phyloP scores from a whole-genome alignment of 192 early-diverging fungal genomes.

The Phlyctochytrium arcticum region DNA sequence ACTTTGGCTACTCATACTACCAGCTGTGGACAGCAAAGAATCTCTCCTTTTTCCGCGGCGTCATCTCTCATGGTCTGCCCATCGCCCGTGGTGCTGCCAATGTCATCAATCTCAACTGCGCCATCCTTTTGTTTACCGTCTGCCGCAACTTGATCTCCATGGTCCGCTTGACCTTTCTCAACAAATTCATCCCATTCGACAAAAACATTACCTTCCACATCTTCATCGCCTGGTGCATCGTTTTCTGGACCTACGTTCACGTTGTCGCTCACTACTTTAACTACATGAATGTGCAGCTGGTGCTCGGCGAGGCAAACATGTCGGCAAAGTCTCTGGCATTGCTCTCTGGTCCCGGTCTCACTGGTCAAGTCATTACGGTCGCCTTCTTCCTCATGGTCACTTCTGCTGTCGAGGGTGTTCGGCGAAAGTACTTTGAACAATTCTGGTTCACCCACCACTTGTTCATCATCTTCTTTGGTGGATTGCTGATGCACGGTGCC shows the following conservation, averaged over 20 bases:
- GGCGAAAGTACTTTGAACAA: constrained; percentile 66
- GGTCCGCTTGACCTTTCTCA: constrained; percentile 69
- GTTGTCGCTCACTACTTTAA: constrained; percentile 73
- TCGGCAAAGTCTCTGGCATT: constrained; percentile 49
- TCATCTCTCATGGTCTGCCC: constrained; percentile 46
- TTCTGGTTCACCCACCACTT: constrained; percentile 89
- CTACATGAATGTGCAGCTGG: constrained; percentile 55
- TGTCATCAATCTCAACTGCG: constrained; percentile 73
- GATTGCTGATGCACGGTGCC: constrained; percentile 72
- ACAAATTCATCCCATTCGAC: constrained; percentile 78
- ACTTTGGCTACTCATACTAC: constrained; percentile 40
- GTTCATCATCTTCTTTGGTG: constrained; percentile 80
- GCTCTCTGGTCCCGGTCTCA: constrained; percentile 71
- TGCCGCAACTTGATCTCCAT: constrained; percentile 77
- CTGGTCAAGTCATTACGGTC: constrained; percentile 72
- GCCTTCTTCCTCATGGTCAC: constrained; percentile 76
- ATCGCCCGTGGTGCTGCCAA: constrained; percentile 53
- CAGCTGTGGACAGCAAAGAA: constrained; percentile 37
- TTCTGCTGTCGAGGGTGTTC: constrained; percentile 56
- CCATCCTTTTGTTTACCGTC: constrained; percentile 73
- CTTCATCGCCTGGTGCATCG: constrained; percentile 70
- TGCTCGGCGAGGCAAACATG: constrained; percentile 25
- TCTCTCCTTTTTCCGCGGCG: constrained; percentile 34
- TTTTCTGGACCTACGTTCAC: constrained; percentile 74
- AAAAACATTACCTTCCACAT: constrained; percentile 81